phyloP scores from a whole-genome alignment of 2,329 filamentous ascomycete species.

The Epichloe sp. region DNA sequence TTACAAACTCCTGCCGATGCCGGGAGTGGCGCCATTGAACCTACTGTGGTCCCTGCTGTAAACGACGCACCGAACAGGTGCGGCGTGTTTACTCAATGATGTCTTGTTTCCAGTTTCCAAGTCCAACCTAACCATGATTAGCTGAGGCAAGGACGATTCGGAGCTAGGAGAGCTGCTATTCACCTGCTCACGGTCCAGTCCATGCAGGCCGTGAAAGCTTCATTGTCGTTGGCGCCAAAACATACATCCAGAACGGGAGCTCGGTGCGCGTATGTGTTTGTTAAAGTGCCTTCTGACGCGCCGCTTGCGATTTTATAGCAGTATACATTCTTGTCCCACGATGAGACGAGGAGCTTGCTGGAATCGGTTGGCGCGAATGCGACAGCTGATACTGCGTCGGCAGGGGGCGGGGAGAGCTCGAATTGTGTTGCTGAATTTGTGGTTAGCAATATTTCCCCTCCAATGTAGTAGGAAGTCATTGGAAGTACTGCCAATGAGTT shows the following conservation, averaged over 20 bases:
- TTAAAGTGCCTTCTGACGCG: conserved; percentile 39
- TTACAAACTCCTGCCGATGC: background rate
- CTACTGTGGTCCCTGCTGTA: conserved; percentile 62
- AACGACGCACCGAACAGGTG: conserved; percentile 70
- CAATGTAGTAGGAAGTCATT: background rate
- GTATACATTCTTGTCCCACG: conserved; percentile 89
- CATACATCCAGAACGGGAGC: conserved; percentile 85
- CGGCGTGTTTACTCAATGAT: conserved; percentile 63
- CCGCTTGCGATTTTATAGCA: conserved; percentile 63
- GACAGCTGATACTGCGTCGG: conserved; percentile 76
- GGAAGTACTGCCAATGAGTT: background rate
- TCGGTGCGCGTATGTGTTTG: conserved; percentile 65
- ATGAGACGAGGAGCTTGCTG: conserved; percentile 71
- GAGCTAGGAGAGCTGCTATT: background rate
- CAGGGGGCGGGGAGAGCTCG: conserved; percentile 68
- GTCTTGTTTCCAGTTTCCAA: conserved; percentile 59
- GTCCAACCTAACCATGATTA: conserved; percentile 38
- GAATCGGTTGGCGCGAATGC: conserved; percentile 71
- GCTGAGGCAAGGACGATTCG: background rate
- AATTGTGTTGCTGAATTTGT: conserved; percentile 53
- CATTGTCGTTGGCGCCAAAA: conserved; percentile 70
- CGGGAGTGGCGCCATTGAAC: conserved; percentile 11
- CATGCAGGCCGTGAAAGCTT: conserved; percentile 75
- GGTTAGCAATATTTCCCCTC: background rate
- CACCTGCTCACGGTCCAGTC: conserved; percentile 76